A percentile compares a stretch with the other conserved stretches of the same genome.
These are phyloP conservation scores for Fusarium ramigenum DNA, from an alignment of 2,329 filamentous ascomycete genomes.

Conservation along the genomic window DNA sequence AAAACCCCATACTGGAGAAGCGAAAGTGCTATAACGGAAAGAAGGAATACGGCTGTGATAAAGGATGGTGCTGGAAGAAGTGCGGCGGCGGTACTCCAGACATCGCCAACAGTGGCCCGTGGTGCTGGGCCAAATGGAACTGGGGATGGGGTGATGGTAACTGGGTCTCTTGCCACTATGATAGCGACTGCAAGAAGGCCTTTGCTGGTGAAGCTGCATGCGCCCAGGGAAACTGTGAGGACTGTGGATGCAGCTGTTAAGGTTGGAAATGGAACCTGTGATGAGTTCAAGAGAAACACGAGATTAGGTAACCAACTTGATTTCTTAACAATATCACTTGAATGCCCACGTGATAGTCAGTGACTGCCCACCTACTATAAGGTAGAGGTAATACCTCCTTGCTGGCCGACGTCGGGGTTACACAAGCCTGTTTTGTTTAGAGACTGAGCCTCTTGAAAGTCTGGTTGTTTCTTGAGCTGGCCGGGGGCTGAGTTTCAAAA, in stretches of 20 bases:
- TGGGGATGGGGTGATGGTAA: neutral
- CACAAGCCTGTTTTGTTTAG: neutral
- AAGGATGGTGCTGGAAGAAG: neutral
- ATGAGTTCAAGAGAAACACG: neutral
- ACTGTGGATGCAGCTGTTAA: neutral
- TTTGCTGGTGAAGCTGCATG: neutral
- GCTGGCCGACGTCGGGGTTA: neutral
- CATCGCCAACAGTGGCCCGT: neutral
- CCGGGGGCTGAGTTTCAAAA: slow-evolving; percentile 14
- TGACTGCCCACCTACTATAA: too few species aligned
- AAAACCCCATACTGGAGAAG: neutral
- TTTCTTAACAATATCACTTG: neutral
- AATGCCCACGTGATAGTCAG: neutral
- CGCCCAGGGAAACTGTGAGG: neutral
- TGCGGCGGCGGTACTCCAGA: neutral
- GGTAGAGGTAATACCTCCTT: neutral
- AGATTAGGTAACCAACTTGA: neutral
- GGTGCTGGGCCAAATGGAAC: neutral
- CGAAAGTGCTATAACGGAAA: neutral
- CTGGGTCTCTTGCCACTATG: neutral
- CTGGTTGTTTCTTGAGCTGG: slow-evolving; percentile 11
- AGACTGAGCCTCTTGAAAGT: slow-evolving; percentile 2
- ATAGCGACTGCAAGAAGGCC: neutral
- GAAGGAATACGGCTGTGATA: neutral
- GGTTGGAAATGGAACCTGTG: neutral